These are phyloP conservation scores for Geotrichum australiense DNA, from an alignment of 1,139 yeast genomes.

Conservation along the genomic window DNA sequence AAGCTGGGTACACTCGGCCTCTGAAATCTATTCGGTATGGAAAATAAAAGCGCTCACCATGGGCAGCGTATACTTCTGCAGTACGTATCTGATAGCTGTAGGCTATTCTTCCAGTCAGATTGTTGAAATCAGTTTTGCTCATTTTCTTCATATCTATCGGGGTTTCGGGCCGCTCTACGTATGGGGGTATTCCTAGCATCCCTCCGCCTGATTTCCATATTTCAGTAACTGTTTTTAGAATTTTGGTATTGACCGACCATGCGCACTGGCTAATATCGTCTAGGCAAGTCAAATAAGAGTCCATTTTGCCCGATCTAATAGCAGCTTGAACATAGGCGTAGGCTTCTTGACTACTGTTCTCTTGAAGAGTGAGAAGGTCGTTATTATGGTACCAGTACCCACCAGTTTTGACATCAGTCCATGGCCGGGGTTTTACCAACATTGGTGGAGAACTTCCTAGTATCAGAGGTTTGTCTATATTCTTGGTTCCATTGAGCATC, in stretches of 20 bases:
- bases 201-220: constrained; percentile 73
- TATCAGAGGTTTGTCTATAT: constrained; percentile 28
- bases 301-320: constrained; percentile 53
- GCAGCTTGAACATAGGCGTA: constrained; percentile 74
- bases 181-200: constrained; percentile 71
- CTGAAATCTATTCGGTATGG: constrained; percentile 81
- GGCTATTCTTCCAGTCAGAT: constrained; percentile 47
- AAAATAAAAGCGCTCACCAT: constrained; percentile 63
- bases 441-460: constrained; percentile 82
- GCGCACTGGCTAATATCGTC: constrained; percentile 79
- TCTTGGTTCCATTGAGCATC: constrained; percentile 47
- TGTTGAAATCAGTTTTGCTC: constrained; percentile 52
- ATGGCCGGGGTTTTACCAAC: constrained; percentile 75
- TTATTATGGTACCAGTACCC: constrained; percentile 62
- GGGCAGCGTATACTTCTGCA: constrained; percentile 60
- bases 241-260: constrained; percentile 73
- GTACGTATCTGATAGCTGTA: constrained; percentile 56
- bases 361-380: constrained; percentile 53
- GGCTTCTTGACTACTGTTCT: constrained; percentile 66
- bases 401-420: constrained; percentile 68
- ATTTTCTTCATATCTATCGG: constrained; percentile 40
- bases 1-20: constrained; percentile 80
- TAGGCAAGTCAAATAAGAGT: constrained; percentile 60
- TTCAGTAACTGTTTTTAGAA: constrained; percentile 57
- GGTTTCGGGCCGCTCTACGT: constrained; percentile 48